Percentiles rank a stretch among this genome's conserved stretches.
Evolutionary conservation across 257 asterid genomes (phyloP).

Genomic region (Fraxinus quadrangulata): DNA sequence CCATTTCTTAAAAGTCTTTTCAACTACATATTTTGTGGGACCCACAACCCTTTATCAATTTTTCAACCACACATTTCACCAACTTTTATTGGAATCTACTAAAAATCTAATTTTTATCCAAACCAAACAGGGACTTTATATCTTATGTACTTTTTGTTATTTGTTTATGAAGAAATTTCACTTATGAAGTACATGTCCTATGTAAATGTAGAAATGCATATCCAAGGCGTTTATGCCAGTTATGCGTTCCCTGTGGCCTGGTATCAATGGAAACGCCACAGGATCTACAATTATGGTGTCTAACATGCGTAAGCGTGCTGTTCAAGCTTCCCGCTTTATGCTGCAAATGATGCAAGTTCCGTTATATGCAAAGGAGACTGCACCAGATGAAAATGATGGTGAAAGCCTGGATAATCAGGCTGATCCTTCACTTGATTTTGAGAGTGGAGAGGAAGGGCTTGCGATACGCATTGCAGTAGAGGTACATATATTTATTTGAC

Average conservation of each 20-base stretch:
- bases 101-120: no score
- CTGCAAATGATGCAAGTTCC: conserved; percentile 96
- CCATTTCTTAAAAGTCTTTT: no score
- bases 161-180: not conserved
- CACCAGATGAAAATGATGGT: conserved; percentile 32
- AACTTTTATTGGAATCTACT: no score
- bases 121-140: not conserved
- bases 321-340: conserved; percentile 91
- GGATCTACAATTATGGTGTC: conserved; percentile 68
- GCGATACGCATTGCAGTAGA: conserved; percentile 81
- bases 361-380: conserved; percentile 46
- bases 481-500: conserved; percentile 45
- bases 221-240: conserved; percentile 79
- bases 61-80: no score
- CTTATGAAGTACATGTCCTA: conserved; percentile 17
- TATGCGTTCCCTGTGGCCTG: conserved; percentile 93
- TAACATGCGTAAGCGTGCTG: conserved; percentile 82
- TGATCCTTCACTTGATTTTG: conserved; percentile 46
- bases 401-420: conserved; percentile 36
- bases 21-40: no score
- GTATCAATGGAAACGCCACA: conserved; percentile 57
- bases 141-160: not conserved
- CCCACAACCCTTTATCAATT: no score
- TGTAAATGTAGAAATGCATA: conserved; percentile 65
- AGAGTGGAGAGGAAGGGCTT: conserved; percentile 90